A percentile compares a stretch with the other conserved stretches of the same genome.
These are phyloP conservation scores for Aeschynomene evenia DNA, from an alignment of 306 rosid species.

Conservation along the genomic window DNA sequence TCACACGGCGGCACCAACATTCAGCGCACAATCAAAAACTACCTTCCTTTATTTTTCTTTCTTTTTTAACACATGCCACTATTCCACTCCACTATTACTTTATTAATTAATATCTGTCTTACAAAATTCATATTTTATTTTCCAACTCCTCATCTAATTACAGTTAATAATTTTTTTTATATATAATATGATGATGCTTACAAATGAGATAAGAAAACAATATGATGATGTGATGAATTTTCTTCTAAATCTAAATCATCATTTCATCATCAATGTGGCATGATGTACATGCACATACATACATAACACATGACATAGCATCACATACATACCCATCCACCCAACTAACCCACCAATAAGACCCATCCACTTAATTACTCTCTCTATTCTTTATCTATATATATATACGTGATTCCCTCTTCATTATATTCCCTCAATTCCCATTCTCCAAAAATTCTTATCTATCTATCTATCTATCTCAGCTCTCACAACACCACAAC, in stretches of 20 bases:
- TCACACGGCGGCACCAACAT: neutral
- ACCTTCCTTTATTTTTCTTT: no score
- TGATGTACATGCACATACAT: constrained; percentile 3
- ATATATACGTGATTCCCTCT: no score
- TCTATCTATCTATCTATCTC: neutral
- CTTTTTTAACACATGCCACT: neutral
- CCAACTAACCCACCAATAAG: constrained; percentile 31
- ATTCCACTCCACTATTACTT: neutral
- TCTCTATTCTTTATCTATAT: constrained; percentile 35
- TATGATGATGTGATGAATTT: no score
- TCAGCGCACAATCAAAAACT: no score
- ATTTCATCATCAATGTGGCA: no score
- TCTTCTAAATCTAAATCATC: no score
- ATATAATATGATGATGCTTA: no score
- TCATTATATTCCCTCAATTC: constrained; percentile 11
- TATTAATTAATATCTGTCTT: neutral
- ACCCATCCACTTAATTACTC: neutral
- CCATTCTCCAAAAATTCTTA: constrained; percentile 37
- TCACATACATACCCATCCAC: no score
- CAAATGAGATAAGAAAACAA: no score
- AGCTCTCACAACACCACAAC: neutral
- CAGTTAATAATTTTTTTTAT: no score
- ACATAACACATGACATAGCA: constrained; percentile 28
- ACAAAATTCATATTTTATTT: neutral
- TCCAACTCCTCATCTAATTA: no score